These are phyloP conservation scores for Coemansia aciculifera DNA, from an alignment of 192 early-diverging fungal genomes.

Conservation along the genomic window DNA sequence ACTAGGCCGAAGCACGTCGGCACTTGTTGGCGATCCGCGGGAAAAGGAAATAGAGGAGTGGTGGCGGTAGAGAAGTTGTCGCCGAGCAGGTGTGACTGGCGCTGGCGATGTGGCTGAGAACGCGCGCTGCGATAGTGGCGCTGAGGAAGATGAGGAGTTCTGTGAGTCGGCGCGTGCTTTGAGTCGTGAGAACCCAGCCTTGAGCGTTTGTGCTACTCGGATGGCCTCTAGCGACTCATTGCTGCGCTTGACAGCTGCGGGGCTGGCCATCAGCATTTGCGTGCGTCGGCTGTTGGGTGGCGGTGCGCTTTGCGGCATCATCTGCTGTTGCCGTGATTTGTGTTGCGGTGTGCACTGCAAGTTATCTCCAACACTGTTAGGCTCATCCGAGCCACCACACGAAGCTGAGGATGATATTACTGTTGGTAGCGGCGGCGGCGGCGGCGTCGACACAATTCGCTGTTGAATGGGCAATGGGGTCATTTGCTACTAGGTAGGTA, in stretches of 20 bases:
- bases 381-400: neutral
- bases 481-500: neutral
- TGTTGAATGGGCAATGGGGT: neutral
- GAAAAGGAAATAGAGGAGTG: constrained; percentile 22
- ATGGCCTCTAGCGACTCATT: constrained; percentile 38
- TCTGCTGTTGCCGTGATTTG: neutral
- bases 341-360: constrained; percentile 11
- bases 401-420: neutral
- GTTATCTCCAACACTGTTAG: neutral
- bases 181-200: constrained; percentile 44
- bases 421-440: neutral
- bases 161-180: constrained; percentile 38
- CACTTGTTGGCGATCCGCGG: neutral
- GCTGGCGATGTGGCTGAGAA: constrained; percentile 29
- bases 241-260: constrained; percentile 37
- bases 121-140: constrained; percentile 24
- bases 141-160: neutral
- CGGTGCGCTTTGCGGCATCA: constrained; percentile 36
- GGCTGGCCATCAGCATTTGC: constrained; percentile 30
- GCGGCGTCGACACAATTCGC: neutral
- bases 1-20: neutral
- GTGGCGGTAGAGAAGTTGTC: constrained; percentile 26
- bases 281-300: constrained; percentile 15
- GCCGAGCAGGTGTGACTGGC: neutral
- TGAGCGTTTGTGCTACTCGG: constrained; percentile 43